Evolutionary conservation across 2,329 filamentous ascomycete genomes (phyloP), one percentile per base, ranked within the genome.

Genomic region (Penicillium expansum): DNA sequence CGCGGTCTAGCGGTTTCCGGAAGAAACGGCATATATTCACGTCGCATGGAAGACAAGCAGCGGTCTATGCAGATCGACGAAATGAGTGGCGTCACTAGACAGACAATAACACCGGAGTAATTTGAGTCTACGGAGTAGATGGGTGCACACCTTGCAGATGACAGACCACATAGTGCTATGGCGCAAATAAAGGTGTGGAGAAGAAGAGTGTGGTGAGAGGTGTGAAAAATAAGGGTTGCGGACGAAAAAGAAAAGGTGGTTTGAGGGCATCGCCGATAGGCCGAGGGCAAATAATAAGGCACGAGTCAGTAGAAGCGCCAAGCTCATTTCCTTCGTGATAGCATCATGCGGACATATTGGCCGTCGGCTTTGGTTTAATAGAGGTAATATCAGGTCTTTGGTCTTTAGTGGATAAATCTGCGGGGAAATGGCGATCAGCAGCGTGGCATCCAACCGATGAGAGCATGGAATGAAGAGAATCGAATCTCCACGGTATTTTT

Each of bases 161-260:
- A 66, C 52, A 38, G 57, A 51, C 39, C 43, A 60, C 50, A 58
- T 37, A 57, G 55, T 39, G 43, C 55, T 37, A 63, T 61, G 61
- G 60, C 54, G 59, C n/a, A 65, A 65, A 61, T 65, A 61, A 60
- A 53, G 57, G 63, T 61, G 61, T 59, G 61, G 59, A 63, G 54
- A 35, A 48, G 54, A 54, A n/a, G 48, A 57, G 33, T 33, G 57
- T 56, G 52, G 37, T 27, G 30, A 33, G 20, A 50, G 14, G 13
- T 20, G 14, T 30, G 10, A 33, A 13, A 43, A 35, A 27, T n/a
- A 27, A 22, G 18, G 27, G 35, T 10, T 54, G 48, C 32, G 16
- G 32, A 43, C 51, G 47, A 32, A 52, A 35, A 55, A 33, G 35
- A 16, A 47, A 39, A 9, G 45, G 45, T 33, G 55, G 43, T 42